Base-by-base conservation (phyloP, 768 basidiomycete species). In the Rhizopogon sp. region DNA sequence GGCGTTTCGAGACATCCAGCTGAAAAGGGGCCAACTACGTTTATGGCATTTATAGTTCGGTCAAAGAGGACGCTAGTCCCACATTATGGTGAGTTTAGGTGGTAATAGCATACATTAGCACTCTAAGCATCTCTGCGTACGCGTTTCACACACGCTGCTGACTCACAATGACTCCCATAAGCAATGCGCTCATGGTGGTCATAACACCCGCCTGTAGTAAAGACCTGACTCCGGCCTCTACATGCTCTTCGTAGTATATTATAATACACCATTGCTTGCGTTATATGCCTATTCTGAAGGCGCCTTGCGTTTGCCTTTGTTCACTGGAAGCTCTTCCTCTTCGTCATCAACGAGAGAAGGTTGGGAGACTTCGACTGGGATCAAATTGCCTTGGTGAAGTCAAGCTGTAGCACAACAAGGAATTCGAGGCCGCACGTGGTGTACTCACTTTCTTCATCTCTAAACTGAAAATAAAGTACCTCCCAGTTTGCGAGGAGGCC, bases 231-330 rank as follows among this genome's bases (percentile, higher is more conserved):
- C 25, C 25, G 20, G 17, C 14, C 31, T 47, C 31, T 8, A 8
- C 20, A 47, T 47, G 46, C 13, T 35, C 46, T 35, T 47, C 46
- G 13, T 47, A 35, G 20, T 22, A 22, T 20, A 47, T 35, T 31
- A 20, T 35, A 25, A 25, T 25, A 25, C 25, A 5, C 3, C 25
- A 25, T 25, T 35, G 17, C 11, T 3, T 8, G n/a, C 11, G 13
- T 35, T 9, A 39, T 29, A 40, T 39, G 29, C 29, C 58, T 46
- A 72, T 43, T 69, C 66, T 35, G 72, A 60, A 17, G 63, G 66
- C 50, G 80, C 83, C 64, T 83, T 87, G 62, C 86, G 77, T 67
- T 89, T 88, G 17, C 86, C 86, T 64, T 84, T 87, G 52, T 61
- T 46, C 6, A 66, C 25, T 17, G 59, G 17, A 17, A 58, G 54